Conservation (phyloP, 257 asterid genomes). For the Linaria vulgaris region DNA sequence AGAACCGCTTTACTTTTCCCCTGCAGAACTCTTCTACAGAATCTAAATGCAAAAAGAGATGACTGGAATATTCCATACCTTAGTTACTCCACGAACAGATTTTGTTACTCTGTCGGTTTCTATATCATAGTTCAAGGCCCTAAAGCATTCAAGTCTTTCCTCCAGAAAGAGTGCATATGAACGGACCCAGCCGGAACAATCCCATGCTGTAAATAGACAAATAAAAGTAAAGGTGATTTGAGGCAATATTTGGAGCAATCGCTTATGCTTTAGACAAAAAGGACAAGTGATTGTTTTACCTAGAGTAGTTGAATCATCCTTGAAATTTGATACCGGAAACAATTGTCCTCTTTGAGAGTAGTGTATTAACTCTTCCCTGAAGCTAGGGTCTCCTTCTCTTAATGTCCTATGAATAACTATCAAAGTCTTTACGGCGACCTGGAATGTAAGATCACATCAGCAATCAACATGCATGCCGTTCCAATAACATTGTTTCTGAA, state of each 20-base stretch:
- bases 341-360: conserved; percentile 67
- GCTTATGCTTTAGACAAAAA: too few relatives aligned
- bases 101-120: conserved; percentile 46
- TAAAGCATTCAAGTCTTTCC: conserved; percentile 55
- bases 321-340: conserved; percentile 71
- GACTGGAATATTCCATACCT: conserved; percentile 33
- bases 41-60: not conserved
- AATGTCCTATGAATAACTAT: conserved; percentile 78
- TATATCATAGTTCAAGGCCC: conserved; percentile 45
- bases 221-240: too few relatives aligned
- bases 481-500: too few relatives aligned
- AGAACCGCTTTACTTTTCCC: not conserved
- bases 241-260: too few relatives aligned
- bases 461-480: too few relatives aligned
- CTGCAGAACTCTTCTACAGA: not conserved
- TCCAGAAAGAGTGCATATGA: conserved; percentile 52
- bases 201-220: conserved; percentile 37
- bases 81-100: conserved; percentile 39
- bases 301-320: conserved; percentile 79
- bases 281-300: conserved; percentile 37
- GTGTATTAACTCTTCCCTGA: conserved; percentile 64
- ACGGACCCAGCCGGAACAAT: conserved; percentile 60
- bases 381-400: conserved; percentile 84
- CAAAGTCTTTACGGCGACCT: conserved; percentile 84
- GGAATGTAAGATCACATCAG: conserved; percentile 6